phyloP scores from a whole-genome alignment of 345 rosid genomes.

The Populus davidiana region DNA sequence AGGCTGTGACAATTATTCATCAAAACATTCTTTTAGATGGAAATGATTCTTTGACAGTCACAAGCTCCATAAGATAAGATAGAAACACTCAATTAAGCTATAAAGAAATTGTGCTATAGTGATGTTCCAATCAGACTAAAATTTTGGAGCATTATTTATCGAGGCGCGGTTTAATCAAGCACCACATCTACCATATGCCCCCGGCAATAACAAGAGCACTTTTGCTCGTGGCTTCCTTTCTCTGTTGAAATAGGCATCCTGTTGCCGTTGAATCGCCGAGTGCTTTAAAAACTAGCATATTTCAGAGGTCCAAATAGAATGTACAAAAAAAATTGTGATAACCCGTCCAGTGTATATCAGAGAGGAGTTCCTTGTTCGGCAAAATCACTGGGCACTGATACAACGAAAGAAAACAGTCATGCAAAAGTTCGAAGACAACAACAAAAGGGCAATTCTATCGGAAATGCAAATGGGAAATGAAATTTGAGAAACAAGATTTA shows the following conservation, averaged over 20 bases:
- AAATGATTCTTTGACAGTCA: background rate
- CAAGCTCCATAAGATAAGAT: background rate
- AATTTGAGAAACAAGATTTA: background rate
- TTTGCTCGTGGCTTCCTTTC: background rate
- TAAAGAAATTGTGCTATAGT: background rate
- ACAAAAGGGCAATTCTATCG: background rate
- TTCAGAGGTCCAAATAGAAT: slow-evolving; percentile 15
- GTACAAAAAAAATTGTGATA: slow-evolving; percentile 16
- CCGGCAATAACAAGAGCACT: background rate
- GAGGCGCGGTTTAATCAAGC: background rate
- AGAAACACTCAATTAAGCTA: slow-evolving; percentile 5
- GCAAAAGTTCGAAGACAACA: background rate
- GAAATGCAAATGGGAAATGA: background rate
- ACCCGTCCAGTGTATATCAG: slow-evolving; percentile 9
- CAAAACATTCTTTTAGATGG: no score
- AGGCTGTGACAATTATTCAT: background rate
- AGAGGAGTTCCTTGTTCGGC: slow-evolving; percentile 20
- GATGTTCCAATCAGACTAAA: background rate
- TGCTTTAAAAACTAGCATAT: slow-evolving; percentile 13
- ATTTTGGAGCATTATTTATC: background rate
- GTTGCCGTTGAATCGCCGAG: background rate
- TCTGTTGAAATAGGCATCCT: background rate
- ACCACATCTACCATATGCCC: background rate
- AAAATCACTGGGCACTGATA: slow-evolving; percentile 39
- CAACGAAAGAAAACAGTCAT: slow-evolving; percentile 6